Evolutionary conservation across 495 filamentous ascomycete species (phyloP), one percentile per base, ranked within the genome.

Genomic region (Neurospora sp.): DNA sequence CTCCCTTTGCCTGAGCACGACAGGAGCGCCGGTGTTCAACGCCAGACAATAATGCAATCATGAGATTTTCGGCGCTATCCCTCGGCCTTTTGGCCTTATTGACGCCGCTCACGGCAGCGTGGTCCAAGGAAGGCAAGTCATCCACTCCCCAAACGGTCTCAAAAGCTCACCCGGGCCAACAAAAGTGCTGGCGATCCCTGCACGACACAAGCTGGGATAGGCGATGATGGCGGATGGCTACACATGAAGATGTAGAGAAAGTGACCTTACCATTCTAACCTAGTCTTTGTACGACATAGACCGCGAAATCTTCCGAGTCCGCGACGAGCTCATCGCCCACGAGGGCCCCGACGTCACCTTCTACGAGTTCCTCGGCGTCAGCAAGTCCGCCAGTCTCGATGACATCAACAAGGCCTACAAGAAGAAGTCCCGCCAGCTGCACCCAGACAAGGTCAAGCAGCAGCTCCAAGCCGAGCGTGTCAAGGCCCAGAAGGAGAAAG

Each of bases 381-480:
- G 74, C 38, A 83, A 90, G 70, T 87, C 85, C 73, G 95, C 95
- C 69, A 90, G 85, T 74, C 91, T 92, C 76, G 94, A 98, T 38
- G 93, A 96, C 68, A 91, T 99, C 82, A 92, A 89, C 87, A 96
- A 95, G 80, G 94, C 93, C 74, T 97, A 95, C 87, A 91, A 92
- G 81, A 94, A 96, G 81, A 94, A 91, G 80, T 92, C 94, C 39
- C 83, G 89, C 41, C 83, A 84, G 68, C 83, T 98, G 40, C 96
- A 99, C 81, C 96, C 96, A 2, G 96, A 99, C 86, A 99, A 99
- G 83, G 93, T 94, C 76, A 91, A 92, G 80, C 92, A 93, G 77
- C 85, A 90, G 78, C 91, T 96, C 80, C 85, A 91, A 59, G 89
- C 92, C 75, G 90, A 91, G 79, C 89, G 88, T 77, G 85, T 89